These are phyloP conservation scores for Nasturtium officinale DNA, from an alignment of 345 rosid species.

Conservation along the genomic window DNA sequence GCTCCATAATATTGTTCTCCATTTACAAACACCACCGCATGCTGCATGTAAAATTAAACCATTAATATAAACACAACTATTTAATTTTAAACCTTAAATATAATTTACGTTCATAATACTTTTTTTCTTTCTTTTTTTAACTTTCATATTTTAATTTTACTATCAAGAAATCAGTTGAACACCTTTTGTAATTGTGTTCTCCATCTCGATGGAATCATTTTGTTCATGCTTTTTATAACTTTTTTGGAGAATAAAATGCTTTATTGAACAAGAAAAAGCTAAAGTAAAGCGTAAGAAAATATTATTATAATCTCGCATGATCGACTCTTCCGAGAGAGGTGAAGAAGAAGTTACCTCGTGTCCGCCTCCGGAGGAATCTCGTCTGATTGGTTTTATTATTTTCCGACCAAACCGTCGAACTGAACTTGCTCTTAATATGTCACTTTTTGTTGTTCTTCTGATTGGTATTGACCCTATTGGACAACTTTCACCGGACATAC, in stretches of 20 bases:
- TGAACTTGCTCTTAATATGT: slow-evolving; percentile 74
- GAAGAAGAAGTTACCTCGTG: slow-evolving; percentile 72
- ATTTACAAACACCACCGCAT: slow-evolving; percentile 89
- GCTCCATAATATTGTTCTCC: slow-evolving; percentile 96
- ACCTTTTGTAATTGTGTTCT: neutral
- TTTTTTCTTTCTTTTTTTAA: too few species aligned
- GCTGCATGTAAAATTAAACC: slow-evolving; percentile 54
- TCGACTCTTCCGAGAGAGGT: slow-evolving; percentile 30
- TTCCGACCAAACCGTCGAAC: slow-evolving; percentile 72
- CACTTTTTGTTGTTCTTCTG: slow-evolving; percentile 71
- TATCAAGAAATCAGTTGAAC: slow-evolving; percentile 24
- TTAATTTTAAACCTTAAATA: neutral
- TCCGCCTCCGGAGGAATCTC: slow-evolving; percentile 87
- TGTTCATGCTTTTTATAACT: slow-evolving; percentile 22
- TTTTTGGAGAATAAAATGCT: slow-evolving; percentile 34
- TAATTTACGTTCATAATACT: too few species aligned
- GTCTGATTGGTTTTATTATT: slow-evolving; percentile 64
- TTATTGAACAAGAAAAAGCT: slow-evolving; percentile 37
- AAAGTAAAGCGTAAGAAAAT: slow-evolving; percentile 26
- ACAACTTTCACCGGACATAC: slow-evolving; percentile 73
- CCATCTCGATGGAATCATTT: slow-evolving; percentile 31
- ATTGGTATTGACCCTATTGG: slow-evolving; percentile 89
- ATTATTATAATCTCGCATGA: slow-evolving; percentile 29
- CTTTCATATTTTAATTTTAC: slow-evolving; percentile 13
- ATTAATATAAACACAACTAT: neutral